These are phyloP conservation scores for Aspergillus eucalypticola DNA, from an alignment of 2,329 filamentous ascomycete species.

Conservation along the genomic window DNA sequence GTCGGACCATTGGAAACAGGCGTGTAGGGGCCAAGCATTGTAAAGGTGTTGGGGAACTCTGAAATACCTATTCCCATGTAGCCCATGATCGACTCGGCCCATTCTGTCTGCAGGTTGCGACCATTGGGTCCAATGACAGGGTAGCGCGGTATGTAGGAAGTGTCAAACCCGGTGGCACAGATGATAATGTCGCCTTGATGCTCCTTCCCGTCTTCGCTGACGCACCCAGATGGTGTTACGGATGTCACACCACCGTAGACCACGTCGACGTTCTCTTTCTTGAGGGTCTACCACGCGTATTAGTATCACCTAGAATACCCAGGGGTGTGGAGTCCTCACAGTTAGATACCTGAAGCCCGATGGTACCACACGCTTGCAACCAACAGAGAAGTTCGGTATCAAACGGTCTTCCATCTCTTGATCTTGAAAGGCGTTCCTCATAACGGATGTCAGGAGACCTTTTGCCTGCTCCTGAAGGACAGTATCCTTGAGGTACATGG, in stretches of 20 bases:
- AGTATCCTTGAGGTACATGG: neutral
- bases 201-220: slow-evolving; percentile 22
- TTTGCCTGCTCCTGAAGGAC: neutral
- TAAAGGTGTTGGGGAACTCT: slow-evolving; percentile 51
- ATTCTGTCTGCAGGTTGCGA: slow-evolving; percentile 47
- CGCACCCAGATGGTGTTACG: neutral
- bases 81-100: slow-evolving; percentile 42
- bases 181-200: slow-evolving; percentile 19
- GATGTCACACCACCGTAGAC: neutral
- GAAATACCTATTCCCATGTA: slow-evolving; percentile 51
- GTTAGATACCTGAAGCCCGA: neutral
- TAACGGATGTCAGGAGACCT: neutral
- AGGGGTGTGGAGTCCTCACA: neutral
- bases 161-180: slow-evolving; percentile 26
- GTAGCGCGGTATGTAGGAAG: slow-evolving; percentile 46
- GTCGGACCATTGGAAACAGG: slow-evolving; percentile 45
- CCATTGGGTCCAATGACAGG: slow-evolving; percentile 42
- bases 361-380: slow-evolving; percentile 1
- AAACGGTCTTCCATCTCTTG: neutral
- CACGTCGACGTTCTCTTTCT: neutral
- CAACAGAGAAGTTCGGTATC: neutral
- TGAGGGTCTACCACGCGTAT: neutral
- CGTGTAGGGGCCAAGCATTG: slow-evolving; percentile 34
- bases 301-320: neutral
- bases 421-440: neutral